Percentiles rank a stretch among this genome's conserved stretches.
These are phyloP conservation scores for Rhodotorula sp. DNA, from an alignment of 1,284 basidiomycete genomes.

Conservation along the genomic window DNA sequence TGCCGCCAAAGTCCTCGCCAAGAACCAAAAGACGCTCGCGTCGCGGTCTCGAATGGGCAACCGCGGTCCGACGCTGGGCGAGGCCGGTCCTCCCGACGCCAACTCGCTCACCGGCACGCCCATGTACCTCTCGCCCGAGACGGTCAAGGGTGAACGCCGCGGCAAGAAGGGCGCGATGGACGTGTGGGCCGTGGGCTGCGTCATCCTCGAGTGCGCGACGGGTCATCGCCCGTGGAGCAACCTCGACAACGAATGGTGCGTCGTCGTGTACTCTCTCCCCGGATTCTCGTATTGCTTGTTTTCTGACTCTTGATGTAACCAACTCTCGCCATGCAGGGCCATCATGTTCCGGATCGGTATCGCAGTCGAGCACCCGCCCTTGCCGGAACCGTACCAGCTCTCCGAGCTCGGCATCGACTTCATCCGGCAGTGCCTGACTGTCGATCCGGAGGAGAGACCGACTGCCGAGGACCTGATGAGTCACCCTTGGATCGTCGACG, in stretches of 20 bases:
- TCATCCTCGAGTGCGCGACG: constrained; percentile 93
- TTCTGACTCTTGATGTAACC: not conserved
- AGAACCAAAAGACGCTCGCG: constrained; percentile 79
- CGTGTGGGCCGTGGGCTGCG: constrained; percentile 95
- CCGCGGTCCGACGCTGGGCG: constrained; percentile 32
- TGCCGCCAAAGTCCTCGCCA: constrained; percentile 94
- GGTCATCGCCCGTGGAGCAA: constrained; percentile 98
- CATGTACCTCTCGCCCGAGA: constrained; percentile 99
- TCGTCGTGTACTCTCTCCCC: constrained; percentile 14
- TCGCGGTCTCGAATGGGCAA: constrained; percentile 59
- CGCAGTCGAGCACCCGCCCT: constrained; percentile 90
- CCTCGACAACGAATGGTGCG: constrained; percentile 96
- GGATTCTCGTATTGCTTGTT: constrained; percentile 1
- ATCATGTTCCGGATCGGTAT: constrained; percentile 58
- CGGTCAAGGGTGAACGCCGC: constrained; percentile 72
- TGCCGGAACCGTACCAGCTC: constrained; percentile 88
- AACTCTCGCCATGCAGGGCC: constrained; percentile 14
- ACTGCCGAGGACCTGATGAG: constrained; percentile 80
- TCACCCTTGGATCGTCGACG: constrained; percentile 78
- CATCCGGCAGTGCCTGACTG: constrained; percentile 85
- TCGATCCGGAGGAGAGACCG: constrained; percentile 82
- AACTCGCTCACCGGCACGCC: constrained; percentile 88
- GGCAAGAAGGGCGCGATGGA: constrained; percentile 96
- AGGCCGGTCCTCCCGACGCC: constrained; percentile 35
- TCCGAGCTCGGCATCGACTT: constrained; percentile 90